Conservation (phyloP, 2,329 filamentous ascomycete species). For the Talaromyces sp. region DNA sequence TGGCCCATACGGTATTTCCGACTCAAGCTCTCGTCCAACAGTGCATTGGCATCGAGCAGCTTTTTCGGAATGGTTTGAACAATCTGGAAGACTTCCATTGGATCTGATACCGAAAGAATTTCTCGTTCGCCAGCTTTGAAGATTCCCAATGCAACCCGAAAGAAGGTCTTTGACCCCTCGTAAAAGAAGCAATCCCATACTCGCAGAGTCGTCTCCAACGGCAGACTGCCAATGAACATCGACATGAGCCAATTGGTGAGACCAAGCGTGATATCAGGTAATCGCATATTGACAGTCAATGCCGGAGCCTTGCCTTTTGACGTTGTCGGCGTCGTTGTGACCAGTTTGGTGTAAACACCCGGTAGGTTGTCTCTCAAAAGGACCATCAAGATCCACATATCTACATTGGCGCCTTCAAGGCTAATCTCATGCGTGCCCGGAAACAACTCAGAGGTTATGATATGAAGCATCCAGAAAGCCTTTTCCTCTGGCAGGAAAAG, state of each 20-base stretch:
- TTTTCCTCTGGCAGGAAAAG: slow-evolving; percentile 92
- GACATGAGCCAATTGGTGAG: slow-evolving; percentile 99
- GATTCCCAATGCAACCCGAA: slow-evolving; percentile 84
- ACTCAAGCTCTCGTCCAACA: slow-evolving; percentile 81
- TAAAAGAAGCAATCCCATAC: slow-evolving; percentile 97
- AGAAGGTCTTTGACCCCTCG: slow-evolving; percentile 89
- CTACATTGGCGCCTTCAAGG: slow-evolving; percentile 87
- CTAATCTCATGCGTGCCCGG: slow-evolving; percentile 90
- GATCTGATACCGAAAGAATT: slow-evolving; percentile 75
- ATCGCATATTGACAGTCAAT: slow-evolving; percentile 50
- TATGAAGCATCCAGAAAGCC: slow-evolving; percentile 86
- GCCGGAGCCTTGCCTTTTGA: slow-evolving; percentile 42
- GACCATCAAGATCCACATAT: slow-evolving; percentile 89
- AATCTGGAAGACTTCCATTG: slow-evolving; percentile 94
- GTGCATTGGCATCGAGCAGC: slow-evolving; percentile 74
- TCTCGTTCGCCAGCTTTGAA: slow-evolving; percentile 85
- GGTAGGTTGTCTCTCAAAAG: slow-evolving; percentile 80
- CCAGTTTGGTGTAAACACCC: slow-evolving; percentile 82
- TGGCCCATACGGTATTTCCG: slow-evolving; percentile 79
- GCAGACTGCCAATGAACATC: slow-evolving; percentile 87
- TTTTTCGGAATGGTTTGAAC: slow-evolving; percentile 82
- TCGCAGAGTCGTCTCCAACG: slow-evolving; percentile 84
- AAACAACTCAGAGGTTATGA: slow-evolving; percentile 83
- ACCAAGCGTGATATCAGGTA: slow-evolving; percentile 87
- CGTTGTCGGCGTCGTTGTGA: slow-evolving; percentile 58